A percentile compares a stretch with the other conserved stretches of the same genome.
phyloP scores from a whole-genome alignment of 306 rosid genomes.

The Prunus kanzakura region DNA sequence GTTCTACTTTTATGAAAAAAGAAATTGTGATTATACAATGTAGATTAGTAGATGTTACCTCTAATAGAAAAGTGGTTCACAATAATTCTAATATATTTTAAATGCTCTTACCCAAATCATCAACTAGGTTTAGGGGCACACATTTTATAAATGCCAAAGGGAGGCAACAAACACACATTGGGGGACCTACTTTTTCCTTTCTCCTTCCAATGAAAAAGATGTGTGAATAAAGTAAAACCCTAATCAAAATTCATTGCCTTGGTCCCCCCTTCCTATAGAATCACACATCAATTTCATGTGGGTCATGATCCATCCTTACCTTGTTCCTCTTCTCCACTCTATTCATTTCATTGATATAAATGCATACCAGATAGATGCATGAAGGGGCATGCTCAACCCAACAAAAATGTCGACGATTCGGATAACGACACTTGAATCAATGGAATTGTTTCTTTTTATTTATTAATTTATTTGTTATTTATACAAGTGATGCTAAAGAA shows the following conservation, averaged over 20 bases:
- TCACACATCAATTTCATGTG: conserved; percentile 67
- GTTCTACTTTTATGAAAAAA: background rate
- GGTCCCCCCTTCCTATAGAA: conserved; percentile 52
- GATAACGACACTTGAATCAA: conserved; percentile 54
- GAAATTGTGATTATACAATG: background rate
- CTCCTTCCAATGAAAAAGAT: conserved; percentile 40
- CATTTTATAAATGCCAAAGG: conserved; percentile 24
- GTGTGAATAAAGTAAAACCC: conserved; percentile 41
- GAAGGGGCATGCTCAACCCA: conserved; percentile 8
- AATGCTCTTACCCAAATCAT: conserved; percentile 28
- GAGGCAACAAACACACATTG: conserved; percentile 46
- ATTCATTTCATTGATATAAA: conserved; percentile 31
- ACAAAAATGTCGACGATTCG: conserved; percentile 31
- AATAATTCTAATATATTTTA: background rate
- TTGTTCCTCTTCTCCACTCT: conserved; percentile 26
- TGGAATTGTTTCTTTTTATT: background rate
- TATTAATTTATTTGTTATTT: too few relatives aligned
- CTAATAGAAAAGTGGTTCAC: background rate
- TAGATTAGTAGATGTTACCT: background rate
- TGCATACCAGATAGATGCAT: conserved; percentile 24
- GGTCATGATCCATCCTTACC: conserved; percentile 41
- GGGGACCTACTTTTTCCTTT: conserved; percentile 17
- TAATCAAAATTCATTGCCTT: conserved; percentile 41
- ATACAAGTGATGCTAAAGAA: too few relatives aligned
- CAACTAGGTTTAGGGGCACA: background rate